Base-by-base conservation (phyloP, 2,329 filamentous ascomycete genomes). In the Colletotrichum sansevieriae region DNA sequence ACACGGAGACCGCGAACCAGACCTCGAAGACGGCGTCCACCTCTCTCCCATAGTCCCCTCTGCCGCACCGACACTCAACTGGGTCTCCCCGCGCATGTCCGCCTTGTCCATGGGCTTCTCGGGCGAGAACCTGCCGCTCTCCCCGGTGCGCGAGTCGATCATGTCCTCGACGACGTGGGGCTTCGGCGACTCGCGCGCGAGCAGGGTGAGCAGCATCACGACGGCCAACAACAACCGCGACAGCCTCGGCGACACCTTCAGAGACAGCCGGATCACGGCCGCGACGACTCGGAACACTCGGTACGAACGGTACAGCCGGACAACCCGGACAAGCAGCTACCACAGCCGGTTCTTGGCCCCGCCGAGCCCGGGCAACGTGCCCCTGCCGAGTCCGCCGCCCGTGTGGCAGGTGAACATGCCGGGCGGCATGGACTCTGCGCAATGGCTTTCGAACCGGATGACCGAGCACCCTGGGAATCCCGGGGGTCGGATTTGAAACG, bases 1-100 rank as follows among this genome's bases (percentile, higher is more conserved):
- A 13, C 15, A 60, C 8, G 55, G 25, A 8, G 54, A 52, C 7
- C 39, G 18, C n/a, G 58, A 46, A 11, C 29, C 49, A 12, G 68
- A 70, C 41, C 25, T 54, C 13, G 65, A 71, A 39, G 56, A 63
- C 33, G 55, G 61, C 37, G n/a, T 61, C 12, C 22, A 55, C 22
- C n/a, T 65, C 11, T 18, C 61, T 7, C 68, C 61, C 15, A 54
- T 56, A 12, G 8, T 39, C 10, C 37, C 29, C 41, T 12, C 65
- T 3, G 11, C 29, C 9, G 60, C 68, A 13, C 68, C 68, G 39
- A 69, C 61, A 3, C 35, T 71, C 8, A 58, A 71, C 25, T 71
- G 68, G 68, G 41, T 55, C 9, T 69, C 65, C 0, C 68, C 68
- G 33, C 68, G 68, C 55, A 57, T 71, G 65, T 71, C 68, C 11